phyloP scores from a whole-genome alignment of 371 early-diverging fungal genomes.

The Rhizopus arrhizus region DNA sequence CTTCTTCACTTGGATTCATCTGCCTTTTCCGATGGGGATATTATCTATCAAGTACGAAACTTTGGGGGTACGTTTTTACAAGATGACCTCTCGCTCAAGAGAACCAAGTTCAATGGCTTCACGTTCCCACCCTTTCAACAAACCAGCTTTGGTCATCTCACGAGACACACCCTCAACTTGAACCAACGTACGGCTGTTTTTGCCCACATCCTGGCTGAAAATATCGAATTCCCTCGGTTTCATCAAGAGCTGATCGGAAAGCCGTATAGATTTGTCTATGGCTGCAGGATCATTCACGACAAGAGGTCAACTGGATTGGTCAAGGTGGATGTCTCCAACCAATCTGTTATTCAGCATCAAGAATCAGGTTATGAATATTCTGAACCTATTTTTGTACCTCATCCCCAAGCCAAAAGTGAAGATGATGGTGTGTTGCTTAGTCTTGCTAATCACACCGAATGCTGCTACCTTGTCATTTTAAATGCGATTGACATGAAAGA shows the following conservation, averaged over 20 bases:
- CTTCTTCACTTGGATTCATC: slow-evolving; percentile 35
- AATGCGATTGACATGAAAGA: slow-evolving; percentile 59
- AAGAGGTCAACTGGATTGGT: slow-evolving; percentile 32
- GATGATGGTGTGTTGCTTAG: slow-evolving; percentile 67
- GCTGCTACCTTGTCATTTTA: slow-evolving; percentile 56
- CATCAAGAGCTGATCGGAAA: slow-evolving; percentile 8
- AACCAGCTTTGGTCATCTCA: slow-evolving; percentile 34
- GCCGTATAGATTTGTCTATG: slow-evolving; percentile 43
- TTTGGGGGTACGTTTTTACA: slow-evolving; percentile 32
- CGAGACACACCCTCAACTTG: slow-evolving; percentile 27
- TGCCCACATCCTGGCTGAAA: slow-evolving; percentile 29
- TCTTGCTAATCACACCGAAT: slow-evolving; percentile 43
- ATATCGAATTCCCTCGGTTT: slow-evolving; percentile 56
- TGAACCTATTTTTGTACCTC: slow-evolving; percentile 68
- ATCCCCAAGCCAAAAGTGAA: slow-evolving; percentile 47
- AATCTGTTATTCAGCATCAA: slow-evolving; percentile 10
- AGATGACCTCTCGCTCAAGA: slow-evolving; percentile 8
- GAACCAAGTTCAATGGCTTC: slow-evolving; percentile 23
- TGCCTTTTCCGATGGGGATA: slow-evolving; percentile 35
- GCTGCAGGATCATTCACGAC: slow-evolving; percentile 33
- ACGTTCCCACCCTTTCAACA: slow-evolving; percentile 23
- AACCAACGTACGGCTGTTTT: slow-evolving; percentile 20
- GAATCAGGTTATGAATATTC: slow-evolving; percentile 52
- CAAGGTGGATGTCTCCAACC: slow-evolving; percentile 47
- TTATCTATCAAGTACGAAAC: slow-evolving; percentile 36